Conservation (phyloP, 305 asterid genomes). For the Solanum hybrid region DNA sequence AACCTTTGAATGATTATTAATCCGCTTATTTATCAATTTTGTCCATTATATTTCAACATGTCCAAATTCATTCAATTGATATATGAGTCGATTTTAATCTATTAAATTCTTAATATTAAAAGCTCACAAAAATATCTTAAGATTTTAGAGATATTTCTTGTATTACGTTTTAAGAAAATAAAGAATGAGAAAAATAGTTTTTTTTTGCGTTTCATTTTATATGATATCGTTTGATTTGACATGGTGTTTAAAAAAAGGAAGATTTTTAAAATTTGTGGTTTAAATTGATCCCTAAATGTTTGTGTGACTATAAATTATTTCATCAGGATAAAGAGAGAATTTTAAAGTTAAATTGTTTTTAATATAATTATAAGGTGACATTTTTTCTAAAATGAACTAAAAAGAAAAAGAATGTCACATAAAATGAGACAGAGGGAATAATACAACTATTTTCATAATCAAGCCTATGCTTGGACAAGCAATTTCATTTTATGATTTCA, state of each 20-base stretch:
- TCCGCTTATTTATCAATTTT: no score
- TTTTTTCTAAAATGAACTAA: no score
- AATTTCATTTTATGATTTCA: neutral
- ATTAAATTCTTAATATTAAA: no score
- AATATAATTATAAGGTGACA: neutral
- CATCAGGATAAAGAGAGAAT: no score
- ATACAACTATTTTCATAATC: neutral
- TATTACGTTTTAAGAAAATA: neutral
- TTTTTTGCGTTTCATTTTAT: neutral
- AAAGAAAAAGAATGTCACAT: fast-evolving
- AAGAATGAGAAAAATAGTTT: neutral
- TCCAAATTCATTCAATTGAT: neutral
- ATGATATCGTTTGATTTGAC: neutral
- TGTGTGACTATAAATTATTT: neutral
- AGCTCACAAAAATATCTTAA: neutral
- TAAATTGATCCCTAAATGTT: neutral
- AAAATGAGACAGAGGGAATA: neutral
- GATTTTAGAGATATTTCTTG: no score
- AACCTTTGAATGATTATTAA: neutral
- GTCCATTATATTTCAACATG: neutral
- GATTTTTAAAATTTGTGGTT: no score
- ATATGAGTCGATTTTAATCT: neutral
- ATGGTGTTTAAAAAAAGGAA: neutral
- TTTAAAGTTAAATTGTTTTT: no score
- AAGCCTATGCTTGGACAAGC: neutral